Base-by-base conservation (phyloP, 2,329 filamentous ascomycete genomes). In the Phialocephala subalpina region DNA sequence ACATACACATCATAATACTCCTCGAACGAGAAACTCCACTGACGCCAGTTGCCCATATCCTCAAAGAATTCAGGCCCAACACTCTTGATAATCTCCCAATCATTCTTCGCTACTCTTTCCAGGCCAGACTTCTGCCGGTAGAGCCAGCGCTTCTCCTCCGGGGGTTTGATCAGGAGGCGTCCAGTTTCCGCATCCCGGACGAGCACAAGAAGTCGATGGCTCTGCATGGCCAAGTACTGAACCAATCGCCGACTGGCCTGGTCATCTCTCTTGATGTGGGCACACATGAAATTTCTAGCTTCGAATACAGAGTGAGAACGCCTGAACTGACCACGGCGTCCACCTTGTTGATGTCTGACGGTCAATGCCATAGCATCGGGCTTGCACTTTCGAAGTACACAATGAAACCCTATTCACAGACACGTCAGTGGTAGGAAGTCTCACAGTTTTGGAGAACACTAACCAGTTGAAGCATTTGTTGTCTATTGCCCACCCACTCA, bases 1-100 rank as follows among this genome's bases (percentile, higher is more conserved):
- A 82, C 71, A 56, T 79, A 80, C 40, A 82, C 72, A 70, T 81
- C 79, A 58, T 80, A 82, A 63, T 80, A 80, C 47, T 82, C 78
- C 12, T 79, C 75, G 67, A 82, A 82, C 3, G 76, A 74, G 61
- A 82, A 77, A 38, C 75, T 75, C 76, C 78, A 82, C 22, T 77
- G 70, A 29, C 78, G 70, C 9, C 69, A 63, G 16, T 69, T 70
- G 22, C 80, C 79, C 73, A 81, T 78, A n/a, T 76, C 71, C 38
- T 80, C 78, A 56, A 80, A 81, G 63, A 81, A 80, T 5, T 73
- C 65, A 1, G 76, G 73, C 0, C 77, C 78, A 38, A 82, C 73
- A 61, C 77, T 69, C 29, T 71, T 73, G 22, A 77, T 55, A n/a
- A 77, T 64, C 4, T 77, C 71, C 75, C 78, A 82, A 22, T 78